These are phyloP conservation scores for Curvularia verruculosa DNA, from an alignment of 2,329 filamentous ascomycete genomes.

Conservation along the genomic window DNA sequence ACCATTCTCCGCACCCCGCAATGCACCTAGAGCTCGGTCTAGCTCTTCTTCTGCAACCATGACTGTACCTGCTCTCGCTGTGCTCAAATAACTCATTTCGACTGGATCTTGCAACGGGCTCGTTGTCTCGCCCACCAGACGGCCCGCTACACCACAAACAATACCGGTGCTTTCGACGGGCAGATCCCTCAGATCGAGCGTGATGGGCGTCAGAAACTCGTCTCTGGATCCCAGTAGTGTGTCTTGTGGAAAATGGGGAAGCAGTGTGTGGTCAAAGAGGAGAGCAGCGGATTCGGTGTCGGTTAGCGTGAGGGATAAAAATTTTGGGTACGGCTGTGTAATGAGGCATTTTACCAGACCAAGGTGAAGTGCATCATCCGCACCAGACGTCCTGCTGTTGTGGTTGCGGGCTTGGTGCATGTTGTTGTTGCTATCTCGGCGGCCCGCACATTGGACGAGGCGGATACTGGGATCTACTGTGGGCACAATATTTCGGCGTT, in stretches of 20 bases:
- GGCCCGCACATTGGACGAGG: conserved; percentile 82
- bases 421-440: conserved; percentile 49
- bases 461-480: conserved; percentile 71
- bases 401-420: conserved; percentile 34
- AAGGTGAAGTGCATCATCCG: conserved; percentile 54
- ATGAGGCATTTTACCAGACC: conserved; percentile 58
- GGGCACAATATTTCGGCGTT: conserved; percentile 75
- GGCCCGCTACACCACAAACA: conserved; percentile 88
- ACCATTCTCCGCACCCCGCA: conserved; percentile 55
- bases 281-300: conserved; percentile 76
- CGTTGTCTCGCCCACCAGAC: conserved; percentile 73
- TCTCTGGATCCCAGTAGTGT: conserved; percentile 77
- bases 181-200: conserved; percentile 79
- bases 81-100: conserved; percentile 90
- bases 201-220: conserved; percentile 80
- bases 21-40: conserved; percentile 72
- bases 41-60: conserved; percentile 80
- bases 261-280: conserved; percentile 71
- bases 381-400: conserved; percentile 42
- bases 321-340: conserved; percentile 62
- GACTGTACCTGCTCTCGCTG: conserved; percentile 85
- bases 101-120: conserved; percentile 53
- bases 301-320: conserved; percentile 75
- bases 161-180: conserved; percentile 92
- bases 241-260: conserved; percentile 63